A percentile compares a stretch with the other conserved stretches of the same genome.
These are phyloP conservation scores for Trichopus zeylanicus DNA, from an alignment of 116 monocot species.

Conservation along the genomic window DNA sequence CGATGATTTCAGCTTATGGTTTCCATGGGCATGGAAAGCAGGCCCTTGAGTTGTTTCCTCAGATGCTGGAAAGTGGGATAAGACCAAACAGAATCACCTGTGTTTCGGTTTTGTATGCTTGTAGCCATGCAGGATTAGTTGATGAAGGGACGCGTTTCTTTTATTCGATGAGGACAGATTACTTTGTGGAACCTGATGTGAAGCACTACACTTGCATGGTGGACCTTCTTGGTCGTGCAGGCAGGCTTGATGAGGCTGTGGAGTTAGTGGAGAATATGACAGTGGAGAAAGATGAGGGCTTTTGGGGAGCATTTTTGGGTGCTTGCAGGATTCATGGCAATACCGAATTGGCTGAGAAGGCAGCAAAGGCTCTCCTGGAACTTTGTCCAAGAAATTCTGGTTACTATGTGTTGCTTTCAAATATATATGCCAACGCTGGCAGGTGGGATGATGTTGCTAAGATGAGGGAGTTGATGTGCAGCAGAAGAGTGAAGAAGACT, in stretches of 20 bases:
- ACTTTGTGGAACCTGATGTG: constrained; percentile 10
- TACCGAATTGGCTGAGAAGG: constrained; percentile 11
- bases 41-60: constrained; percentile 16
- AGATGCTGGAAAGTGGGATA: constrained; percentile 13
- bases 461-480: constrained; percentile 13
- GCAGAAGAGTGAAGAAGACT: constrained; percentile 11
- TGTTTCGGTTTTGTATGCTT: constrained; percentile 14
- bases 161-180: constrained; percentile 11
- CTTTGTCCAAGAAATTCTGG: constrained; percentile 11
- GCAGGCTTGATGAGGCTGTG: constrained; percentile 13
- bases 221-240: constrained; percentile 22
- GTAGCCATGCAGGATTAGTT: constrained; percentile 20
- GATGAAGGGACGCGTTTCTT: constrained; percentile 13
- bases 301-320: constrained; percentile 22
- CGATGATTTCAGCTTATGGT: constrained; percentile 21
- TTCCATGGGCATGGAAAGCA: constrained; percentile 10
- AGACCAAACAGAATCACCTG: constrained; percentile 18
- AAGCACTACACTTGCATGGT: constrained; percentile 29
- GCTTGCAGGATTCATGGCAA: constrained; percentile 21
- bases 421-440: constrained; percentile 17
- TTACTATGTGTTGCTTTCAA: constrained; percentile 21
- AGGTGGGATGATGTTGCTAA: constrained; percentile 20
- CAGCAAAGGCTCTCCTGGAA: constrained; percentile 16
- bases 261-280: constrained; percentile 5
- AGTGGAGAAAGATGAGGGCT: constrained; percentile 19